Conservation (phyloP, 1,284 basidiomycete species). For the Leccinum subfulvum region DNA sequence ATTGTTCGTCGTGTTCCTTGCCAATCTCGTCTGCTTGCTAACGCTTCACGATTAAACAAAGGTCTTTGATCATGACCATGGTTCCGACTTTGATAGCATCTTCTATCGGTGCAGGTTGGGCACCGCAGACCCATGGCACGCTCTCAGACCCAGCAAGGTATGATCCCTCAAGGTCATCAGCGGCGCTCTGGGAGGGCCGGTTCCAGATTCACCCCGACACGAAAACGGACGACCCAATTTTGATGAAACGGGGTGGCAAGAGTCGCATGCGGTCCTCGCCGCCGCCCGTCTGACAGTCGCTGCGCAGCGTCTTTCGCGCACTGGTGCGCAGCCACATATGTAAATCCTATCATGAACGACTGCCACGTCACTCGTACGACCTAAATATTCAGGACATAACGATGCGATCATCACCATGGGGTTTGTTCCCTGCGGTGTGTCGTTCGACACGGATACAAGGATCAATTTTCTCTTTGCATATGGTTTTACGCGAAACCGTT, state of each 20-base stretch:
- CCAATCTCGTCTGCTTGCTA: slow-evolving; percentile 2
- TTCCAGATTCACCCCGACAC: slow-evolving; percentile 88
- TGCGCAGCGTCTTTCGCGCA: slow-evolving; percentile 1
- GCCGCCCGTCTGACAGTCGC: slow-evolving; percentile 19
- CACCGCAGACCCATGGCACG: slow-evolving; percentile 52
- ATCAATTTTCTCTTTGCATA: background rate
- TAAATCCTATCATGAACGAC: slow-evolving; percentile 8
- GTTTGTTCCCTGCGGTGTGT: slow-evolving; percentile 12
- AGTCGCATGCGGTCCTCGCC: slow-evolving; percentile 12
- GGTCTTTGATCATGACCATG: slow-evolving; percentile 80
- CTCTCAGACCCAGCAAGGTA: slow-evolving; percentile 72
- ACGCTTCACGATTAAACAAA: slow-evolving; percentile 23
- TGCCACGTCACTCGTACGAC: slow-evolving; percentile 7
- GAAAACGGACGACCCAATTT: slow-evolving; percentile 46
- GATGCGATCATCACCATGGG: slow-evolving; percentile 5
- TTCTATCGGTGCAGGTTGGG: slow-evolving; percentile 80
- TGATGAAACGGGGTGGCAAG: slow-evolving; percentile 39
- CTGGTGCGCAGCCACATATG: slow-evolving; percentile 2
- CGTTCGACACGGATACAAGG: slow-evolving; percentile 1
- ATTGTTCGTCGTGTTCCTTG: slow-evolving; percentile 31
- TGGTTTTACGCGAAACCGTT: background rate
- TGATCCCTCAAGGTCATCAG: slow-evolving; percentile 78
- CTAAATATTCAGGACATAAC: slow-evolving; percentile 14
- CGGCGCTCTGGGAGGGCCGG: slow-evolving; percentile 78
- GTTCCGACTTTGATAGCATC: slow-evolving; percentile 84